A percentile compares a stretch with the other conserved stretches of the same genome.
Conservation (phyloP, 208 protist genomes). For the Acanthamoeba culbertsoni region DNA sequence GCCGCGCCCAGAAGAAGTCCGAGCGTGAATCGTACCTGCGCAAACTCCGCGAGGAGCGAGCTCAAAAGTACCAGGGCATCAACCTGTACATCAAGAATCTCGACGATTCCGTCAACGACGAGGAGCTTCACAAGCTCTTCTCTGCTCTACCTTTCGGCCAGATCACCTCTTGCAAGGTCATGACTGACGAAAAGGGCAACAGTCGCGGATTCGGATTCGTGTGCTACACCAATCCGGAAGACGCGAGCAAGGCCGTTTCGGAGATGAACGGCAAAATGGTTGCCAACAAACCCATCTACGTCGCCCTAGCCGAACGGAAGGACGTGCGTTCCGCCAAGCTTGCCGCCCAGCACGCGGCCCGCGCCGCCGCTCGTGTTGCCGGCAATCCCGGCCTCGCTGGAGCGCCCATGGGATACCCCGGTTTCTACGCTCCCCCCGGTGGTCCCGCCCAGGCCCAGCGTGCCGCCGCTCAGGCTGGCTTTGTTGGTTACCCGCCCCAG, state of each 20-base stretch:
- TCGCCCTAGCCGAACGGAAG: conserved; percentile 96
- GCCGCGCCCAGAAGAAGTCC: conserved; percentile 94
- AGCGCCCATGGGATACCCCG: background rate
- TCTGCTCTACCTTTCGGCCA: conserved; percentile 87
- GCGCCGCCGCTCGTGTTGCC: background rate
- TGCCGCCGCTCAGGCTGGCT: conserved; percentile 1
- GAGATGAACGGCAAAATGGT: conserved; percentile 98
- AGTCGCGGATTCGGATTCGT: conserved; percentile 97
- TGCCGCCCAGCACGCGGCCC: conserved; percentile 89
- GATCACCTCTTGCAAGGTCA: conserved; percentile 96
- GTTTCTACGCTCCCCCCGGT: background rate
- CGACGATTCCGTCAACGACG: conserved; percentile 92
- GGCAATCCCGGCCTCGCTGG: conserved; percentile 19
- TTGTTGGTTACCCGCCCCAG: background rate
- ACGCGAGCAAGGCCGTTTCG: conserved; percentile 95
- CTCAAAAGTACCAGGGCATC: conserved; percentile 92
- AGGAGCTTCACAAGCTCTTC: conserved; percentile 94
- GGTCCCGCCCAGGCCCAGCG: conserved; percentile 15
- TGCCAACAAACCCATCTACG: conserved; percentile 95
- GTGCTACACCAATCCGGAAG: conserved; percentile 95
- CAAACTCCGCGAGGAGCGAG: conserved; percentile 78
- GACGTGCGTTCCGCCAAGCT: conserved; percentile 95
- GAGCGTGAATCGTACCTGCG: conserved; percentile 95
- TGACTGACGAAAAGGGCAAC: conserved; percentile 91
- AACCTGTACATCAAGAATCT: conserved; percentile 99